Percentiles rank a stretch among this genome's conserved stretches.
These are phyloP conservation scores for Berkeleyomyces rouxiae DNA, from an alignment of 2,329 filamentous ascomycete genomes.

Conservation along the genomic window DNA sequence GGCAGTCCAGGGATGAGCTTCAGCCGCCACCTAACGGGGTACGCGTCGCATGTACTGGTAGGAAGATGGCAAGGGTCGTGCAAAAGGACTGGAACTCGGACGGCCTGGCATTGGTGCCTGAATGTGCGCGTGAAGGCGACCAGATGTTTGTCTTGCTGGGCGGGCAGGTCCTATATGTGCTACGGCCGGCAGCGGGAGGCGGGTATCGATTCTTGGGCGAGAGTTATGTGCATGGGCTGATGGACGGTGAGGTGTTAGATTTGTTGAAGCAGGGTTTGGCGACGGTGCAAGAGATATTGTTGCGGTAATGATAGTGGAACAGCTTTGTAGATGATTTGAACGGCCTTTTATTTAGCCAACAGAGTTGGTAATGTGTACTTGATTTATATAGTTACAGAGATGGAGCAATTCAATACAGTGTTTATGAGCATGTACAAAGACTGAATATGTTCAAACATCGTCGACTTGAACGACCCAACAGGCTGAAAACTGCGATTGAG, in stretches of 20 bases:
- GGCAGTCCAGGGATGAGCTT: conserved; percentile 1
- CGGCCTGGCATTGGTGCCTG: conserved; percentile 14
- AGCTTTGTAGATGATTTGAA: not conserved
- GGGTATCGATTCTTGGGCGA: conserved; percentile 18
- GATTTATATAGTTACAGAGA: not conserved
- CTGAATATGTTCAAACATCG: too few relatives aligned
- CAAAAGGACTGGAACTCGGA: conserved; percentile 14
- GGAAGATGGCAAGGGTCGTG: conserved; percentile 13
- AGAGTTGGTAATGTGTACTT: not conserved
- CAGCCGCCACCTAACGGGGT: conserved; percentile 8
- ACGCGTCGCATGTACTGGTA: conserved; percentile 13
- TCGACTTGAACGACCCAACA: too few relatives aligned
- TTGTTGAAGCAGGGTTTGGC: conserved; percentile 13
- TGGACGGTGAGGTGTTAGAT: conserved; percentile 17
- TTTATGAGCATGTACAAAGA: not conserved
- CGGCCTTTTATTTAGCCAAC: not conserved
- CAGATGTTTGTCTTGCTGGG: conserved; percentile 16
- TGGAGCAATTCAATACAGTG: not conserved
- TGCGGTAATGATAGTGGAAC: conserved; percentile 6
- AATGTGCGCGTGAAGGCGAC: conserved; percentile 14
- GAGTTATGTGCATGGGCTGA: conserved; percentile 18
- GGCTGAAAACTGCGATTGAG: too few relatives aligned
- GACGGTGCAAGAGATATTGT: conserved; percentile 11
- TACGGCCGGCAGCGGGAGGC: conserved; percentile 13
- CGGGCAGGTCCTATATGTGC: conserved; percentile 15